phyloP scores from a whole-genome alignment of 805 yeast genomes.

The Crinitomyces ghanaensis region DNA sequence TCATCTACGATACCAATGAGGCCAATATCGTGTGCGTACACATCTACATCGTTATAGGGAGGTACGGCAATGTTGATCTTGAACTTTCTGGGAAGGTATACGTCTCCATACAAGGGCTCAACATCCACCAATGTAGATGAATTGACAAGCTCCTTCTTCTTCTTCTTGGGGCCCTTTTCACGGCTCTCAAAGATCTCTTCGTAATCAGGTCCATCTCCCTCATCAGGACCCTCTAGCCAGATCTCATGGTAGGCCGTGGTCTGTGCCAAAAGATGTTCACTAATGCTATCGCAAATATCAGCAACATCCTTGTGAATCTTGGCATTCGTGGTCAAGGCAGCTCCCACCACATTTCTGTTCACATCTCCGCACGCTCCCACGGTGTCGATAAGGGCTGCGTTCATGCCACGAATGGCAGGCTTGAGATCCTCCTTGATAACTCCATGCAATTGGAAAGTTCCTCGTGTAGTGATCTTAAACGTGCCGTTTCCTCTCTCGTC shows the following conservation, averaged over 20 bases:
- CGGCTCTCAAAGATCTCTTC: conserved; percentile 51
- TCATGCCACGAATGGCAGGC: conserved; percentile 88
- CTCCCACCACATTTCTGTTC: conserved; percentile 86
- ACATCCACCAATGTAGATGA: conserved; percentile 70
- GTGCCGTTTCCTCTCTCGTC: conserved; percentile 82
- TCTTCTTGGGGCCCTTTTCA: conserved; percentile 65
- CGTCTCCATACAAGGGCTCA: conserved; percentile 81
- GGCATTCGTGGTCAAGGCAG: conserved; percentile 81
- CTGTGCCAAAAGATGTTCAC: conserved; percentile 75
- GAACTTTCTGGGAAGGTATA: conserved; percentile 90
- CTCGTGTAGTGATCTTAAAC: conserved; percentile 88
- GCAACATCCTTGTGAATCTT: conserved; percentile 69
- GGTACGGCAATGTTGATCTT: conserved; percentile 92
- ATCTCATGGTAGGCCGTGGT: conserved; percentile 96
- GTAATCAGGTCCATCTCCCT: conserved; percentile 56
- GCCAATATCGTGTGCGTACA: conserved; percentile 91
- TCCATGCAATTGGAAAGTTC: conserved; percentile 94
- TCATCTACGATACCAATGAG: conserved; percentile 69
- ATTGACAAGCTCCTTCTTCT: conserved; percentile 74
- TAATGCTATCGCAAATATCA: conserved; percentile 48
- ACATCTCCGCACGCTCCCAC: conserved; percentile 99
- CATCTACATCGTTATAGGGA: conserved; percentile 94
- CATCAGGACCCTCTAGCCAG: conserved; percentile 85
- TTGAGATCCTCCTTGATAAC: conserved; percentile 80
- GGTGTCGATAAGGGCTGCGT: conserved; percentile 81